These are phyloP conservation scores for Crucibulum laeve DNA, from an alignment of 768 basidiomycete species.

Conservation along the genomic window DNA sequence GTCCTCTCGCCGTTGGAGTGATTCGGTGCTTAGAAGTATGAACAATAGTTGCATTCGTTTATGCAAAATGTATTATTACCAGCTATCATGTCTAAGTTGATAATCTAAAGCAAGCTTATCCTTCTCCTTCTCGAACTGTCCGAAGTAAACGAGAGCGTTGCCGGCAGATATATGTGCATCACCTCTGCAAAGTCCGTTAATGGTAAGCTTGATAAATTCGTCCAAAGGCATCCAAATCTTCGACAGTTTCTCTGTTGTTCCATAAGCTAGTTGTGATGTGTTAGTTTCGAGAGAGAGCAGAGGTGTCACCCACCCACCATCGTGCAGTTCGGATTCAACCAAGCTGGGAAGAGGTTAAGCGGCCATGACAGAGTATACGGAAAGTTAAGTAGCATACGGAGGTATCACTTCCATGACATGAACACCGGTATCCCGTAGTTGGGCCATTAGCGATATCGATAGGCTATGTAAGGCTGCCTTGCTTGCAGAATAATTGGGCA, in stretches of 20 bases:
- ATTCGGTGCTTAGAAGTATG: no score
- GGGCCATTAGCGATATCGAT: constrained; percentile 38
- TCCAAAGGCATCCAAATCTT: constrained; percentile 53
- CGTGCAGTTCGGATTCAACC: constrained; percentile 60
- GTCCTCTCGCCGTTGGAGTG: no score
- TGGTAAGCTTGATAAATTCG: constrained; percentile 33
- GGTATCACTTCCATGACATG: constrained; percentile 55
- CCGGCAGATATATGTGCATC: constrained; percentile 21
- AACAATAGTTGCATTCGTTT: no score
- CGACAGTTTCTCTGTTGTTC: constrained; percentile 40
- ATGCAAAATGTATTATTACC: background rate
- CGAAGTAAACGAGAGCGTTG: constrained; percentile 14
- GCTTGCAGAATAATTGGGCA: constrained; percentile 50
- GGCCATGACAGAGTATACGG: background rate
- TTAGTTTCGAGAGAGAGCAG: constrained; percentile 1
- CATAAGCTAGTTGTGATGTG: constrained; percentile 37
- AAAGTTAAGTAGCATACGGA: constrained; percentile 34
- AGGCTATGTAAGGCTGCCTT: constrained; percentile 58
- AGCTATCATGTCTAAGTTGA: constrained; percentile 6
- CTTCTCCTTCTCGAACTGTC: constrained; percentile 30
- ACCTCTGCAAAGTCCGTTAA: constrained; percentile 23
- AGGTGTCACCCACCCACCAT: constrained; percentile 30
- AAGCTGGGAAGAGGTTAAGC: constrained; percentile 26
- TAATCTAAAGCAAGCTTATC: constrained; percentile 18
- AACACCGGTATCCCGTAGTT: constrained; percentile 45